Evolutionary conservation across 1,139 yeast genomes (phyloP).

Genomic region (Sugiyamaella novakii): DNA sequence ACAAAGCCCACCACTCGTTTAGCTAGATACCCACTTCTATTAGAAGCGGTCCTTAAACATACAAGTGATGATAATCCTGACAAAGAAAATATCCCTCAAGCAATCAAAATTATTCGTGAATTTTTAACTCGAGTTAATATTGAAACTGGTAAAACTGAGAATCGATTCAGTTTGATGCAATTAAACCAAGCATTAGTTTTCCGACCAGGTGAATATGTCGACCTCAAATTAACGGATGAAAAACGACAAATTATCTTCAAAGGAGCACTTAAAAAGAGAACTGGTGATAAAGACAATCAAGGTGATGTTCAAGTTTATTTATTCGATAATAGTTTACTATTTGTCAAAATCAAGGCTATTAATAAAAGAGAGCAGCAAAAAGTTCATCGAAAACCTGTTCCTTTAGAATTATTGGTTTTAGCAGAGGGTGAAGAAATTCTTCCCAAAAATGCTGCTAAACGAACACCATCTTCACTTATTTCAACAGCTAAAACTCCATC

Average conservation of each 20-base stretch:
- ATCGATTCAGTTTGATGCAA: constrained; percentile 85
- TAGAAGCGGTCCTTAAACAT: constrained; percentile 80
- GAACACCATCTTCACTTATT: constrained; percentile 49
- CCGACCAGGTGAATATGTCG: constrained; percentile 84
- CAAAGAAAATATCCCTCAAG: constrained; percentile 66
- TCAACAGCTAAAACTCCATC: constrained; percentile 35
- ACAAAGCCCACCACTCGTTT: constrained; percentile 97
- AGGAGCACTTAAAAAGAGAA: constrained; percentile 72
- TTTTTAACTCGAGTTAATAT: constrained; percentile 79
- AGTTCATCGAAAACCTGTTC: constrained; percentile 91
- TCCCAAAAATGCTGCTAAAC: constrained; percentile 48
- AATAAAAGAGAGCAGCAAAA: constrained; percentile 90
- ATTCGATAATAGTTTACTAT: constrained; percentile 83
- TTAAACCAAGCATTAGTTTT: constrained; percentile 74
- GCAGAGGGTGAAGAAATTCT: constrained; percentile 81
- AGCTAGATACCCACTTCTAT: constrained; percentile 85
- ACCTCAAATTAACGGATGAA: constrained; percentile 80
- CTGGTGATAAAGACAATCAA: constrained; percentile 72
- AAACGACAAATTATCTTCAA: constrained; percentile 78
- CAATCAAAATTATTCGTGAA: constrained; percentile 73
- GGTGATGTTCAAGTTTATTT: constrained; percentile 77
- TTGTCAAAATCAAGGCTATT: constrained; percentile 83
- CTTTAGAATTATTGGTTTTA: constrained; percentile 76
- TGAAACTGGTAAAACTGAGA: constrained; percentile 94
- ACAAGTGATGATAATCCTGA: constrained; percentile 79